A percentile compares a stretch with the other conserved stretches of the same genome.
These are phyloP conservation scores for Fraxinus velutina DNA, from an alignment of 305 asterid genomes.

Conservation along the genomic window DNA sequence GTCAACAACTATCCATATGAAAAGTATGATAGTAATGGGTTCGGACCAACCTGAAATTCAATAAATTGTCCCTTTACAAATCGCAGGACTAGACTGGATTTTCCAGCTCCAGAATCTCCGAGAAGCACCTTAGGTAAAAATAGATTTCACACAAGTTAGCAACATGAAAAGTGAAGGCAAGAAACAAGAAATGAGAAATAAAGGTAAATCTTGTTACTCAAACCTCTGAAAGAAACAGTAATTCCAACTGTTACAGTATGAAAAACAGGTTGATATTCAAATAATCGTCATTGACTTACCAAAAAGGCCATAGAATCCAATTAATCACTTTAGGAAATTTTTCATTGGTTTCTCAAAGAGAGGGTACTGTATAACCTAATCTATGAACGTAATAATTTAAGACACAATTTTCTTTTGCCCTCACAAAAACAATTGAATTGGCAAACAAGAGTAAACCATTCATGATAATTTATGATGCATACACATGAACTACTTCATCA, in stretches of 20 bases:
- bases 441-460: neutral
- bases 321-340: neutral
- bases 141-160: conserved; percentile 19
- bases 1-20: neutral
- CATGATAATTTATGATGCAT: neutral
- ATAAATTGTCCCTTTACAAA: conserved; percentile 80
- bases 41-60: conserved; percentile 66
- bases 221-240: neutral
- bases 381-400: neutral
- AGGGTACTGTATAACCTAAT: neutral
- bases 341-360: neutral
- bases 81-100: conserved; percentile 74
- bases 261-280: neutral
- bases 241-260: neutral
- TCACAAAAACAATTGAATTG: neutral
- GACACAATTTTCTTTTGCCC: neutral
- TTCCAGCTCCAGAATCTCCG: conserved; percentile 91
- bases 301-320: neutral
- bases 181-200: neutral
- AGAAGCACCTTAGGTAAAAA: conserved; percentile 53
- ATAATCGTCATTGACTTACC: neutral
- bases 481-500: neutral
- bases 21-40: neutral
- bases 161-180: conserved; percentile 1
- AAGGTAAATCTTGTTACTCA: neutral